These are phyloP conservation scores for Austropuccinia psidii DNA, from an alignment of 1,284 basidiomycete species.

Conservation along the genomic window DNA sequence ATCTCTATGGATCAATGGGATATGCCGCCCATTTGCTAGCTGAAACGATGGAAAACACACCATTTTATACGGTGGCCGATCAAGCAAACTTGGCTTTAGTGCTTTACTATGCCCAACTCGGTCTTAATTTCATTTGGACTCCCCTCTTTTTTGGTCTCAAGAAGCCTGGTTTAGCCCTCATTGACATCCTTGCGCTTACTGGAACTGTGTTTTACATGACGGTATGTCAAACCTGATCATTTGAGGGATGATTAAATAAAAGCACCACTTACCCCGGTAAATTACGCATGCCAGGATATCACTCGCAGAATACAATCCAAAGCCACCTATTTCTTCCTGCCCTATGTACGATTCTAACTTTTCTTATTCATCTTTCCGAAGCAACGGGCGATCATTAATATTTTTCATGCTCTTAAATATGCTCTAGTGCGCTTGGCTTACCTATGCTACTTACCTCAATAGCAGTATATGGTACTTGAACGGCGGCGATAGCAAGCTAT, in stretches of 20 bases:
- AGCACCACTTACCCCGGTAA: too few species aligned
- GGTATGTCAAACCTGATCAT: constrained; percentile 7
- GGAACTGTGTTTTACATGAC: constrained; percentile 43
- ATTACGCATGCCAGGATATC: not conserved
- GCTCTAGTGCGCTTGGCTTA: constrained; percentile 39
- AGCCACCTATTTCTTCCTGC: constrained; percentile 22
- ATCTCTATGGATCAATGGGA: constrained; percentile 45
- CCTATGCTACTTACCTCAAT: constrained; percentile 45
- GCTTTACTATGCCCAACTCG: constrained; percentile 45
- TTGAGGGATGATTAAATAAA: not conserved
- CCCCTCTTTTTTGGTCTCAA: constrained; percentile 45
- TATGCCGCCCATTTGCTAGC: constrained; percentile 42
- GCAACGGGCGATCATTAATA: not conserved
- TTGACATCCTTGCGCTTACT: constrained; percentile 44
- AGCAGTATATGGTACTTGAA: constrained; percentile 43
- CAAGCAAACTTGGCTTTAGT: constrained; percentile 41
- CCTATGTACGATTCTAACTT: constrained; percentile 5
- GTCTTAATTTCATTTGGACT: constrained; percentile 44
- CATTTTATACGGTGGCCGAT: constrained; percentile 15
- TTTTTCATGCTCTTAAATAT: not conserved
- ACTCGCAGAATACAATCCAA: constrained; percentile 42
- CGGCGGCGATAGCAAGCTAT: not conserved
- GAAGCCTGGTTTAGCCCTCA: constrained; percentile 42
- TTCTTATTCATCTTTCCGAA: not conserved
- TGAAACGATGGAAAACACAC: constrained; percentile 44